phyloP scores from a whole-genome alignment of 768 basidiomycete genomes.

The Udeniomyces megalosporus region DNA sequence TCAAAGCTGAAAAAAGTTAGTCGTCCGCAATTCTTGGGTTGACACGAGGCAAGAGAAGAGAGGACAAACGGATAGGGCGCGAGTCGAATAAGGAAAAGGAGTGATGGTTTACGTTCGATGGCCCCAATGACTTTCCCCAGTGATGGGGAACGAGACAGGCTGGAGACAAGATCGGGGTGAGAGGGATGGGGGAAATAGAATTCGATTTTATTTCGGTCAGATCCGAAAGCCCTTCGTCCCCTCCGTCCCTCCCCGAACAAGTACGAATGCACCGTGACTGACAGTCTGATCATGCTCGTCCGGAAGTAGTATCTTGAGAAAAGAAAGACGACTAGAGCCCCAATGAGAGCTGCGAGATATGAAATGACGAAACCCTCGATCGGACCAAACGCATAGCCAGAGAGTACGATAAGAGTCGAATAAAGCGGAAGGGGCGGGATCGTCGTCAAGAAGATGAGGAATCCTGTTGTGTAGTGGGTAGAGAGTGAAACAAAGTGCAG shows the following conservation, averaged over 20 bases:
- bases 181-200: slow-evolving; percentile 33
- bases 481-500: no score
- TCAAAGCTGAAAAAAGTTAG: no score
- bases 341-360: slow-evolving; percentile 58
- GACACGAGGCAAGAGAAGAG: no score
- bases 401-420: slow-evolving; percentile 79
- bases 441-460: slow-evolving; percentile 12
- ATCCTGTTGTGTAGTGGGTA: slow-evolving; percentile 31
- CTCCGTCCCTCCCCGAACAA: no score
- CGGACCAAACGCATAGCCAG: slow-evolving; percentile 77
- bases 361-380: slow-evolving; percentile 70
- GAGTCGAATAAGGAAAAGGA: slow-evolving; percentile 78
- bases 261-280: no score
- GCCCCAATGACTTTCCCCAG: slow-evolving; percentile 70
- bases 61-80: slow-evolving; percentile 29
- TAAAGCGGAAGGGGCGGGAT: slow-evolving; percentile 67
- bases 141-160: slow-evolving; percentile 47
- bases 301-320: slow-evolving; percentile 53
- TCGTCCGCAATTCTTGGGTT: no score
- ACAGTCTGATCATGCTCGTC: slow-evolving; percentile 42
- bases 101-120: slow-evolving; percentile 68
- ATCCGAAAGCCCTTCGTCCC: no score
- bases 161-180: not conserved
- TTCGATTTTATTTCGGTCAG: no score
- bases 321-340: slow-evolving; percentile 68